Base-by-base conservation (phyloP, 805 yeast species). In the Sugiyamaella americana region DNA sequence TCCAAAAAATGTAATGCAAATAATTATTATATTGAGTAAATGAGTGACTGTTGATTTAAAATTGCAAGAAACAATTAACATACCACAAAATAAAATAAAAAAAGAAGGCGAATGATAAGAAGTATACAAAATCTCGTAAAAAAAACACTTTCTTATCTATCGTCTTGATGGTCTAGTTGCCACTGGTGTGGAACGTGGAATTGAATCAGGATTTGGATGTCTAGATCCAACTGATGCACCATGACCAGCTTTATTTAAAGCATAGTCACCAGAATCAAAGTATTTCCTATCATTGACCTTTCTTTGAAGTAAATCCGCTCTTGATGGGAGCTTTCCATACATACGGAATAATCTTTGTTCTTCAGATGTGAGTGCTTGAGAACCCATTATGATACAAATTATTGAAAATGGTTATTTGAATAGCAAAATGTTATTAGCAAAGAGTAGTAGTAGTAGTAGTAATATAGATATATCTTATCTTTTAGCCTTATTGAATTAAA, bases 231-330 rank as follows among this genome's bases (percentile, higher is more conserved):
- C 59, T 19, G 50, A 63, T 55, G 64, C 56, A 5, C 63, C 59
- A 40, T 56, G 56, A 40, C 69, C 69, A 20, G 70, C 66, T 37
- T 66, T 57, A 46, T 61, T 84, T 75, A 88, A 76, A 8, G 96
- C 96, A 64, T 88, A 88, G 66, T 88, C 97, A 6, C 96, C 96
- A 51, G 94, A 84, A 61, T 88, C 97, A 59, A 88, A 89, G 65
- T 84, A 88, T 69, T 87, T 89, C 58, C 95, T 78, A 53, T 88
- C 96, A 65, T 84, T 85, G 32, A 59, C 47, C 61, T 84, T 86
- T 51, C 82, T 78, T 43, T 83, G 74, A 43, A 88, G 71, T 18
- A 88, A 70, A 52, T 87, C 95, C 47, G 82, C 81, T 48, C 79
- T 82, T 22, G 88, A 76, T 20, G 96, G 97, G 42, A 88, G 69